These are phyloP conservation scores for Domatiomyces globalis DNA, from an alignment of 2,329 filamentous ascomycete genomes.

Conservation along the genomic window DNA sequence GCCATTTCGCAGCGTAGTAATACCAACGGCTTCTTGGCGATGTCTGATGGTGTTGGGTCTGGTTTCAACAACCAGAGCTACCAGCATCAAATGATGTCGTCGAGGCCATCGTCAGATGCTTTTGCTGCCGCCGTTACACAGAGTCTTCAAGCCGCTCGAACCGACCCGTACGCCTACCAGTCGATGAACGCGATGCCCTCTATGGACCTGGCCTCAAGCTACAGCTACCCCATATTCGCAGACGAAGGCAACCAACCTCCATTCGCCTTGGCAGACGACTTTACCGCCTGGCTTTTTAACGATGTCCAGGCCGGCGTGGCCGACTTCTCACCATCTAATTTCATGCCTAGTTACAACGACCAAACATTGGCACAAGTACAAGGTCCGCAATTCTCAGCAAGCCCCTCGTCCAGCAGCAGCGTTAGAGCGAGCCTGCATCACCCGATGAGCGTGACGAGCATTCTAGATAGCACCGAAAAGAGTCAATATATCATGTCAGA, in stretches of 20 bases:
- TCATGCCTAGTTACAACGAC: conserved; percentile 29
- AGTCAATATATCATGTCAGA: conserved; percentile 73
- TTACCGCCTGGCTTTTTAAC: conserved; percentile 73
- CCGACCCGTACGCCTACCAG: conserved; percentile 13
- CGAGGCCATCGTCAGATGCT: conserved; percentile 18
- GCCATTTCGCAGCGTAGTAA: conserved; percentile 3
- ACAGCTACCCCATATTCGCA: conserved; percentile 70
- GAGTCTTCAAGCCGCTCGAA: conserved; percentile 14
- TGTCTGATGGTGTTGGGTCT: conserved; percentile 2
- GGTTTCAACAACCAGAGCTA: background rate
- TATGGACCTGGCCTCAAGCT: conserved; percentile 25
- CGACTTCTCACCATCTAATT: conserved; percentile 30
- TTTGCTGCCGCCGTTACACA: conserved; percentile 19
- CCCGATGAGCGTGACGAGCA: conserved; percentile 77
- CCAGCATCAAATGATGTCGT: conserved; percentile 1
- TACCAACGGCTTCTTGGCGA: conserved; percentile 11
- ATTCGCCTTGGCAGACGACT: conserved; percentile 76
- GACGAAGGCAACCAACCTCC: conserved; percentile 77
- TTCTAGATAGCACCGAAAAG: conserved; percentile 58
- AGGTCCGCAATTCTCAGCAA: conserved; percentile 37
- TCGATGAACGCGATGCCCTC: conserved; percentile 15
- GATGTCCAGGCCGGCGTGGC: conserved; percentile 43
- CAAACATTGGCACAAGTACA: conserved; percentile 32
- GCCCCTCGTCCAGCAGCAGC: conserved; percentile 34
- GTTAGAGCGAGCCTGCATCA: conserved; percentile 37